phyloP scores from a whole-genome alignment of 2,329 filamentous ascomycete species.

The Clonostachys chloroleuca region DNA sequence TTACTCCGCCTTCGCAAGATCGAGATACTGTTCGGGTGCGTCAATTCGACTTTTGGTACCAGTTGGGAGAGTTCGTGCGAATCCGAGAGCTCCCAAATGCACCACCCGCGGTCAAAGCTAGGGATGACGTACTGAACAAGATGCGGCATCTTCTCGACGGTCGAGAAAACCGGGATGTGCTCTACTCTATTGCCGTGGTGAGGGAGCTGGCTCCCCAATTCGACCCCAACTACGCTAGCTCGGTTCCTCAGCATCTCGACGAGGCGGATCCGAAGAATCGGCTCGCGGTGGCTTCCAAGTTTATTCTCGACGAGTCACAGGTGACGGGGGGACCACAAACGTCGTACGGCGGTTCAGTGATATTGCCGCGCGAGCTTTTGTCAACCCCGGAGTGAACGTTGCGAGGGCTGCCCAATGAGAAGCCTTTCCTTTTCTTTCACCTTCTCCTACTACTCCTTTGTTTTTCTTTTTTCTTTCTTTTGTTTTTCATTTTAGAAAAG shows the following conservation, averaged over 20 bases:
- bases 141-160: constrained; percentile 72
- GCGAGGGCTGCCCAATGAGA: constrained; percentile 10
- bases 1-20: constrained; percentile 43
- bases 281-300: constrained; percentile 65
- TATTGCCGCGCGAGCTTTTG: constrained; percentile 47
- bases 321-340: constrained; percentile 66
- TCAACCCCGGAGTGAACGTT: constrained; percentile 40
- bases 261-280: constrained; percentile 64
- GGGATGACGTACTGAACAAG: constrained; percentile 60
- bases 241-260: constrained; percentile 55
- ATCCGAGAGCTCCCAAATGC: constrained; percentile 41
- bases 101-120: constrained; percentile 35
- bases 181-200: constrained; percentile 83
- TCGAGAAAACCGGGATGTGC: constrained; percentile 81
- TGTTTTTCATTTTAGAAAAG: no score
- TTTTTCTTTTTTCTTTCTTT: no score
- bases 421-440: no score
- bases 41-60: constrained; percentile 79
- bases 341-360: constrained; percentile 67
- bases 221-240: constrained; percentile 48
- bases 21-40: constrained; percentile 50
- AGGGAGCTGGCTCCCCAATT: constrained; percentile 58
- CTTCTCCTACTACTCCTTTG: no score
- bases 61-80: constrained; percentile 63
- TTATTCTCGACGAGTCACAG: constrained; percentile 61